phyloP scores from a whole-genome alignment of 2,329 filamentous ascomycete genomes.

The Trichophyton benhamiae region DNA sequence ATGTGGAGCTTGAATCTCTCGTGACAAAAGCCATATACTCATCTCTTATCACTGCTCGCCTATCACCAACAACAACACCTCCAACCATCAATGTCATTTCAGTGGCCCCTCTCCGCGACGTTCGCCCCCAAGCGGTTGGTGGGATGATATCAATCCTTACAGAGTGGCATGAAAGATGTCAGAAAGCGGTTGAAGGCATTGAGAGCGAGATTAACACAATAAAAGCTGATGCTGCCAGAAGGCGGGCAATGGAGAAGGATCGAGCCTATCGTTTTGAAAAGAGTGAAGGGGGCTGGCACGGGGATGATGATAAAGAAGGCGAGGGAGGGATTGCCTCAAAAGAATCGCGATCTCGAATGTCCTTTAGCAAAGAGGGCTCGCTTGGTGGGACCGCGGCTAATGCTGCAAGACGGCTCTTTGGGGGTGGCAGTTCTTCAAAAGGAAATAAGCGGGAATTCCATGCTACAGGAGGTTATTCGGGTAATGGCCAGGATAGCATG shows the following conservation, averaged over 20 bases:
- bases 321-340: constrained; percentile 12
- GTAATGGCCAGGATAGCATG: constrained; percentile 2
- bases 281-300: constrained; percentile 34
- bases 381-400: neutral
- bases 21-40: constrained; percentile 81
- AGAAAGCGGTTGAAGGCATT: constrained; percentile 57
- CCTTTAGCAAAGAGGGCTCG: constrained; percentile 7
- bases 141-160: constrained; percentile 55
- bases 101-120: constrained; percentile 74
- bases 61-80: constrained; percentile 74
- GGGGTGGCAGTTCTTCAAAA: constrained; percentile 7
- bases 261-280: constrained; percentile 40
- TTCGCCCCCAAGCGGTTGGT: constrained; percentile 59
- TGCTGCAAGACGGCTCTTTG: constrained; percentile 5
- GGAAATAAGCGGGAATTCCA: constrained; percentile 14
- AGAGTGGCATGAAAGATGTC: constrained; percentile 69
- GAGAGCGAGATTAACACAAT: constrained; percentile 62
- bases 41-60: constrained; percentile 65
- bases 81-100: constrained; percentile 64
- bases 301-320: constrained; percentile 14
- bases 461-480: constrained; percentile 7
- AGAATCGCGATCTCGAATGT: neutral
- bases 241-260: constrained; percentile 40
- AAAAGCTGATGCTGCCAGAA: constrained; percentile 43
- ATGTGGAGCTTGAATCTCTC: constrained; percentile 67